Evolutionary conservation across 805 yeast genomes (phyloP), one percentile per base, ranked within the genome.

Genomic region (Cyberlindnera maclurae): DNA sequence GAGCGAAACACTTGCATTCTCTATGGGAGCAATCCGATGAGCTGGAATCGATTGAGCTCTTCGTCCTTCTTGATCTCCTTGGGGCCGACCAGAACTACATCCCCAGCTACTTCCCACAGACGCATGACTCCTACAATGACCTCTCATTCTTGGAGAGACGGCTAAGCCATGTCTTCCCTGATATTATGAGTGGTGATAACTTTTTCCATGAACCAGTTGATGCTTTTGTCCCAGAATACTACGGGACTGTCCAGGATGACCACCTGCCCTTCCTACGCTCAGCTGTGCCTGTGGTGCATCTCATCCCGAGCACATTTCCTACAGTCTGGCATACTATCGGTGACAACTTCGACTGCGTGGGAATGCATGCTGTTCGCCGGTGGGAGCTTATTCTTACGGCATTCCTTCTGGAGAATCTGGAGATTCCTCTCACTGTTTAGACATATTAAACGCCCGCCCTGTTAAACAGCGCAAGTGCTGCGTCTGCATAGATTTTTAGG

Each of bases 231-330:
- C 15, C 36, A 12, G 48, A 47, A 18, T 44, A 35, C 35, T 31
- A 32, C 15, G 55, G 53, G 1, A 33, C 34, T 16, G 50, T 67
- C 11, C 68, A 58, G 15, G 82, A 76, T 51, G 82, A 76, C 43
- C 82, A 76, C 46, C 45, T 69, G 3, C 82, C 81, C 1, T 76
- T 71, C 50, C 49, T 65, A 29, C 50, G 54, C 12, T 54, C 60
- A 4, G 76, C 75, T 0, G 70, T 73, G 1, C 71, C 72, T 0
- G 58, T 71, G 1, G 43, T 76, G 37, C 82, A 76, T 48, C 47
- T 75, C 32, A 73, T 76, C n/a, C 79, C 82, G 2, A 41, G 52
- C 5, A 61, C 59, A 8, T 75, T 76, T 51, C 82, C 82, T 0
- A 35, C 45, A 0, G 55, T 48, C 9, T 76, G 82, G 82, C 82